Evolutionary conservation across 1,284 basidiomycete genomes (phyloP), one percentile per base, ranked within the genome.

Genomic region (Amylostereum areolatum): DNA sequence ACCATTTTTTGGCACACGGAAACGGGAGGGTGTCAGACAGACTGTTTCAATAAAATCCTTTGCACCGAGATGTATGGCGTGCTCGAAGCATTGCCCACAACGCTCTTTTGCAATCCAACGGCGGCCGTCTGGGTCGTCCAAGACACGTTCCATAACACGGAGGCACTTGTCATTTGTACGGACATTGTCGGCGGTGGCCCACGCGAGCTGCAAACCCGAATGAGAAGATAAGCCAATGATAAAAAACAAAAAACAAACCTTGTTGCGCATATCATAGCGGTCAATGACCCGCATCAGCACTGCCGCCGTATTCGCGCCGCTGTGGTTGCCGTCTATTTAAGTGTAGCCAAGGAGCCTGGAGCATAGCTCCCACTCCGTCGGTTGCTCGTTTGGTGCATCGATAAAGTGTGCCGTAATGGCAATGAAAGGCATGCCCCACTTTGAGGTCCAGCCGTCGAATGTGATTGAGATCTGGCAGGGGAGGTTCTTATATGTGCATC

Each of bases 391-490:
- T 1, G 52, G 48, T 12, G 34, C 44, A 34, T 47, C 39, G 24
- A 58, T 51, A 43, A 48, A 58, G 35, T 57, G 56, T 6, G 33
- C 53, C 0, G 53, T 57, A 18, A 57, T 33, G 4, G 54, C 33
- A 8, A 56, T 42, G 44, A 48, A 57, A 8, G 52, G 49, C 31
- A 55, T 51, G 18, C 45, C 46, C 3, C 42, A 27, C 18, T 24
- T 7, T 10, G 55, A 57, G 1, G 57, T 58, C 57, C 57, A 58
- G 5, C 45, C 43, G 39, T 58, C 49, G 32, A 55, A 57, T 5
- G 53, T 57, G 11, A 55, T 43, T 1, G 56, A 53, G 3, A 57
- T 45, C 32, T 55, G 33, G 8, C 55, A 45, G 25, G 40, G 45
- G 25, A 56, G n/a, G 28, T 55, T 29, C 56, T 54, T 45, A 8